These are phyloP conservation scores for Centrapalus pauciflorus DNA, from an alignment of 129 eudicot genomes.

Conservation along the genomic window DNA sequence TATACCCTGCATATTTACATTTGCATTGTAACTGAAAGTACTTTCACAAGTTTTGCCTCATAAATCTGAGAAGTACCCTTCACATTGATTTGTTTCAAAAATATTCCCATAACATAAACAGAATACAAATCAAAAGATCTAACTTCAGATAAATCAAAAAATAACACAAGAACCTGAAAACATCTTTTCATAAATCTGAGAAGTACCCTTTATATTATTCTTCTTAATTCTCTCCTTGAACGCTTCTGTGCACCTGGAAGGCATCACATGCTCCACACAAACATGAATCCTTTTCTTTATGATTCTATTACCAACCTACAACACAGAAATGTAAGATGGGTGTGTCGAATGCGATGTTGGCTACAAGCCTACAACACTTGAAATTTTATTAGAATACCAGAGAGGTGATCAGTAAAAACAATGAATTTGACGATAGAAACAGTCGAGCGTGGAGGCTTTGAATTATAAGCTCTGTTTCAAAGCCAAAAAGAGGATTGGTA, in stretches of 20 bases:
- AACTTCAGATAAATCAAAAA: neutral
- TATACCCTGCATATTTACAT: too few relatives aligned
- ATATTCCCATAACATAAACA: neutral
- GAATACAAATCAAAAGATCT: neutral
- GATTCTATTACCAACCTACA: slow-evolving; percentile 58
- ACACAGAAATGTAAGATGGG: neutral
- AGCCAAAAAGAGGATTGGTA: neutral
- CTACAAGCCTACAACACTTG: too few relatives aligned
- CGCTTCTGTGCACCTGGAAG: slow-evolving; percentile 65
- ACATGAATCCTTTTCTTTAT: slow-evolving; percentile 68
- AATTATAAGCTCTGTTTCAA: neutral
- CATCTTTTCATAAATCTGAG: too few relatives aligned
- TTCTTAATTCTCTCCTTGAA: slow-evolving; percentile 45
- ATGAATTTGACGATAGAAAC: neutral
- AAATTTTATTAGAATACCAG: too few relatives aligned
- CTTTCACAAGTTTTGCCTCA: too few relatives aligned
- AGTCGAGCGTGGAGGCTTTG: neutral
- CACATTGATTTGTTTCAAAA: neutral
- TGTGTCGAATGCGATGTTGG: too few relatives aligned
- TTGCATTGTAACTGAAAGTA: too few relatives aligned
- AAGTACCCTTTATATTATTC: slow-evolving; percentile 54
- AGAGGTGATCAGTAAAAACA: neutral
- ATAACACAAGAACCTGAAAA: slow-evolving; percentile 6
- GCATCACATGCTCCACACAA: slow-evolving; percentile 64
- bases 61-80: neutral